Base-by-base conservation (phyloP, 2,329 filamentous ascomycete species). In the Harringtonia aguacate region DNA sequence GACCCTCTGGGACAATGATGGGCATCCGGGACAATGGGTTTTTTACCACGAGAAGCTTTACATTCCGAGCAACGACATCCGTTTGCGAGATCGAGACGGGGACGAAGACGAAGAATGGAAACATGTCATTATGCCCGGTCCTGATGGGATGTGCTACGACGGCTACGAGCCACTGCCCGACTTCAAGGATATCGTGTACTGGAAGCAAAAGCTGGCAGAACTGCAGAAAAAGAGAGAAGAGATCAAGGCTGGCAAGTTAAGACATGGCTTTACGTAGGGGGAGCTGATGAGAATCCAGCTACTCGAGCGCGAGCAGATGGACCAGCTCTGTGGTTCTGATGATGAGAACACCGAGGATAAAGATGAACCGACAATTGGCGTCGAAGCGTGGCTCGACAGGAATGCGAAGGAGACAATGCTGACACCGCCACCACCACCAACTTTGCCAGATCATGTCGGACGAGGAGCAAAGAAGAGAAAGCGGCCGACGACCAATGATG, bases 271-370 rank as follows among this genome's bases (percentile, higher is more conserved):
- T 18, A 30, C 29, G 18, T 4, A 10, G 8, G 39, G 39, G 4
- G 39, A 41, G 29, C 29, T 34, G 30, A 34, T 41, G 30, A 15
- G 39, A 27, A 41, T 41, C 18, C 14, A 27, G 30, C 39, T 41
- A 18, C 39, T 41, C 12, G 39, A 41, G 14, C 39, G 29, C 30
- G 30, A 36, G 35, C n/a, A 36, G 14, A 34, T 34, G 31, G 17
- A 34, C 15, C 31, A 34, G 31, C 31, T 34, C 35, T 21, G 18
- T 18, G 8, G 17, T 17, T 20, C 18, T 36, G 35, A 21, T 21
- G 35, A 21, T 21, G 18, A 21, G 35, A 14, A 36, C n/a, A 36
- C 35, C 14, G 31, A 34, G 17, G 35, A 18, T 18, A 21, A 18
- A 36, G 35, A 36, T 9, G 20, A 21, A 22, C 4, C 10, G 17